Evolutionary conservation across 2,329 filamentous ascomycete species (phyloP), one percentile per base, ranked within the genome.

Genomic region (Pyrenochaeta sp.): DNA sequence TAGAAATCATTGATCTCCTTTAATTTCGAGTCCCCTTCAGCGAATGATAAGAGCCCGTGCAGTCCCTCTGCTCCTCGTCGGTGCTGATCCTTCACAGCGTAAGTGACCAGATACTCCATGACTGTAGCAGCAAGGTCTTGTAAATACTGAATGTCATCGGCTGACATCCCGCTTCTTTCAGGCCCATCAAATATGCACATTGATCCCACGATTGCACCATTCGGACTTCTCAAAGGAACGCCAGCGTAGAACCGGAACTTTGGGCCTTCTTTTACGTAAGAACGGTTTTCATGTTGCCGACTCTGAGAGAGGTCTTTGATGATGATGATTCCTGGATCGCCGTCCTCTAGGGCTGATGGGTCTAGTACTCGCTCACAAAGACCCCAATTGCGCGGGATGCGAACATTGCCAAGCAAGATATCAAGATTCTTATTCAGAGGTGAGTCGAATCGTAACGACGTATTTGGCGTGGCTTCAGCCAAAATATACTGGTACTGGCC

Each of bases 381-480:
- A 12, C 54, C 64, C 46, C 53, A 56, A 9, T 35, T 40, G 21
- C 61, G 45, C 10, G 62, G 51, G n/a, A 67, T 54, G n/a, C 58
- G 57, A n/a, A 59, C 61, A 45, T 60, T 58, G 9, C 66, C 66
- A 23, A 64, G 54, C 49, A 58, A 65, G 9, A 64, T 49, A 37
- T 58, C 30, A 36, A 35, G 27, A 18, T 43, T 41, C 14, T 47
- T 37, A 31, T 53, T 49, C 3, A 52, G 49, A 4, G 54, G 44
- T 12, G 46, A 51, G 47, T 46, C 30, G 12, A 32, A 37, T 20
- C 45, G 57, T n/a, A 74, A 51, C 4, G 64, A 64, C 9, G 64
- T 60, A 7, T 55, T 56, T 9, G 63, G 57, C 7, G 71, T 74
- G 23, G 69, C 71, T 52, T 75, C 72, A 33, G 68, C 68, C n/a